Conservation (phyloP, 2,329 filamentous ascomycete species). For the Aspergillus sergii region DNA sequence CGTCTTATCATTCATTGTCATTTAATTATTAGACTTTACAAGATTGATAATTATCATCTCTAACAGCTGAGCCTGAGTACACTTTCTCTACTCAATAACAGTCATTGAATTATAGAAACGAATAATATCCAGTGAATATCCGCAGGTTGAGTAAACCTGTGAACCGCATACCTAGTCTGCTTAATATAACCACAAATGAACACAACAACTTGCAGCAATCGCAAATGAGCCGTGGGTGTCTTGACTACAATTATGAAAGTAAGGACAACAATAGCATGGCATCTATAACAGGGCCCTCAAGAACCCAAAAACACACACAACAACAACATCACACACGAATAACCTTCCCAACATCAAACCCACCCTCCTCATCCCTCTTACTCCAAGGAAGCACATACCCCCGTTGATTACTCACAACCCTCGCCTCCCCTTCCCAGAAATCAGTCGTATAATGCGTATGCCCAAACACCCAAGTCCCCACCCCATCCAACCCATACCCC, state of each 20-base stretch:
- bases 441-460: conserved; percentile 50
- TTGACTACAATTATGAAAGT: conserved; percentile 5
- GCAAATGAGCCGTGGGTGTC: no score
- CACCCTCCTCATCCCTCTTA: conserved; percentile 10
- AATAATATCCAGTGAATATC: no score
- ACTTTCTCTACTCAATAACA: neutral
- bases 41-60: neutral
- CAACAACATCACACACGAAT: neutral
- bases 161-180: no score
- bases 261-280: neutral
- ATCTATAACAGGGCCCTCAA: no score
- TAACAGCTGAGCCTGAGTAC: neutral
- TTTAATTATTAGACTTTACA: neutral
- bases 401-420: conserved; percentile 49
- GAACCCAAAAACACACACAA: no score
- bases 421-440: conserved; percentile 37
- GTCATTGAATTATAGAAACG: no score
- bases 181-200: no score
- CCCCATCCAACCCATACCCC: conserved; percentile 30
- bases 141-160: no score
- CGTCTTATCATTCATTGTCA: neutral
- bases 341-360: conserved; percentile 22
- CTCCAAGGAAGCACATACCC: conserved; percentile 40
- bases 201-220: no score
- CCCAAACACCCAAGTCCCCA: conserved; percentile 46